Conservation (phyloP, 495 filamentous ascomycete species). For the Pseudevernia furfuracea region DNA sequence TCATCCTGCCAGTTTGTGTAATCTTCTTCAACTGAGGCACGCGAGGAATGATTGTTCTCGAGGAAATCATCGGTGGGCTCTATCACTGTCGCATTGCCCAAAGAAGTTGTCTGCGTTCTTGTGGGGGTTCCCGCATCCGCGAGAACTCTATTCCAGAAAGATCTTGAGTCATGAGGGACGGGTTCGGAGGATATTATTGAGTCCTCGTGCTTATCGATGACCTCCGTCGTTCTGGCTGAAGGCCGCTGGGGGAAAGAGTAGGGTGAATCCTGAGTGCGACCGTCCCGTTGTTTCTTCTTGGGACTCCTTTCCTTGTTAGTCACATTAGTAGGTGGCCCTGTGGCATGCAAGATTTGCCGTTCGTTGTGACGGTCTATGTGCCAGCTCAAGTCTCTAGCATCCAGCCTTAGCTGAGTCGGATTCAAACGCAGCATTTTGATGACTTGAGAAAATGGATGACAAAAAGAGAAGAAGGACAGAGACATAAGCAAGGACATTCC, state of each 20-base stretch:
- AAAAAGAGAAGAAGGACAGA: neutral
- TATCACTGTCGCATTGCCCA: slow-evolving; percentile 14
- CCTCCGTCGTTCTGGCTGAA: neutral
- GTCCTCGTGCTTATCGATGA: slow-evolving; percentile 2
- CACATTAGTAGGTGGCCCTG: neutral
- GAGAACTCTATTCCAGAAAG: slow-evolving; percentile 23
- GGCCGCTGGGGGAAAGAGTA: neutral
- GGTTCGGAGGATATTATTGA: slow-evolving; percentile 17
- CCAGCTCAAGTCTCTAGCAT: slow-evolving; percentile 24
- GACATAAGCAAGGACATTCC: neutral
- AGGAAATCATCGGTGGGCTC: slow-evolving; percentile 16
- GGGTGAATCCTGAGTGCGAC: neutral
- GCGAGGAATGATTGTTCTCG: slow-evolving; percentile 13
- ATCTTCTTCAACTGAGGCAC: slow-evolving; percentile 15
- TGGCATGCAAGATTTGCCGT: slow-evolving; percentile 18
- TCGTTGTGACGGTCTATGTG: slow-evolving; percentile 18
- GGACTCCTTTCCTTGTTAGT: neutral
- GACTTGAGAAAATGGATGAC: neutral
- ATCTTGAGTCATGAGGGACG: slow-evolving; percentile 20
- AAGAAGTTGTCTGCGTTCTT: slow-evolving; percentile 13
- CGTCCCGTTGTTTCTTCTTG: neutral
- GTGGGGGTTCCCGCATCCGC: slow-evolving; percentile 20
- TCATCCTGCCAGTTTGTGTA: neutral
- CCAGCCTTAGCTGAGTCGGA: slow-evolving; percentile 21
- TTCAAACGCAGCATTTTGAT: slow-evolving; percentile 20